A percentile compares a stretch with the other conserved stretches of the same genome.
phyloP scores from a whole-genome alignment of 1,284 basidiomycete species.

The Prillingera fragicola region DNA sequence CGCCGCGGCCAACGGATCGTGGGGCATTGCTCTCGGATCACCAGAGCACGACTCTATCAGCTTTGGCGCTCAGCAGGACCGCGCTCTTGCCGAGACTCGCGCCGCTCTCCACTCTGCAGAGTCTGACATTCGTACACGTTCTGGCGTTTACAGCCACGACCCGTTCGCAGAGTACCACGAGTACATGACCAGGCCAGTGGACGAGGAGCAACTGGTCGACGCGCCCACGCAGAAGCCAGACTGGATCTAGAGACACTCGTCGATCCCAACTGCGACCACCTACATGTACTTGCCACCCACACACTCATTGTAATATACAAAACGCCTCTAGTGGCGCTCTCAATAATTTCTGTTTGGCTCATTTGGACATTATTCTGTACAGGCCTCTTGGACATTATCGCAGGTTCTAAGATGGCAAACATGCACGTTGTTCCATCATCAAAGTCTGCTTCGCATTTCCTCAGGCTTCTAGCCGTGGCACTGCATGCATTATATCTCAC shows the following conservation, averaged over 20 bases:
- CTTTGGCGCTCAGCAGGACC: conserved; percentile 13
- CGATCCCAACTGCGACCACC: too few species aligned
- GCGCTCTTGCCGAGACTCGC: background rate
- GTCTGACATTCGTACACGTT: conserved; percentile 8
- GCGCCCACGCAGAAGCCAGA: background rate
- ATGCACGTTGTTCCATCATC: too few species aligned
- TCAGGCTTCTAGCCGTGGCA: too few species aligned
- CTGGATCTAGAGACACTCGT: conserved; percentile 5
- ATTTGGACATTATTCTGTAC: too few species aligned
- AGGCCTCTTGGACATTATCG: too few species aligned
- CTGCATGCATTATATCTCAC: too few species aligned
- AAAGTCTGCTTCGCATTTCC: too few species aligned
- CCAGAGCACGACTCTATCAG: conserved; percentile 18
- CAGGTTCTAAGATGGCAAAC: too few species aligned
- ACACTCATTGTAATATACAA: too few species aligned
- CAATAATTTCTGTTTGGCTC: too few species aligned
- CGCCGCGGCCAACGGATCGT: conserved; percentile 14
- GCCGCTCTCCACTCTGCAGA: background rate
- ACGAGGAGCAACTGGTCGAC: conserved; percentile 2
- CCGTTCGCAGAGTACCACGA: conserved; percentile 35
- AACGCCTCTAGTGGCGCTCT: too few species aligned
- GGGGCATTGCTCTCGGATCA: conserved; percentile 36
- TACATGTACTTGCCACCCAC: too few species aligned
- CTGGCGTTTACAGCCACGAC: conserved; percentile 28
- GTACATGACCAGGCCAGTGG: conserved; percentile 9